Base-by-base conservation (phyloP, 202 grass and related monocot genomes). In the Carex sylvatica region DNA sequence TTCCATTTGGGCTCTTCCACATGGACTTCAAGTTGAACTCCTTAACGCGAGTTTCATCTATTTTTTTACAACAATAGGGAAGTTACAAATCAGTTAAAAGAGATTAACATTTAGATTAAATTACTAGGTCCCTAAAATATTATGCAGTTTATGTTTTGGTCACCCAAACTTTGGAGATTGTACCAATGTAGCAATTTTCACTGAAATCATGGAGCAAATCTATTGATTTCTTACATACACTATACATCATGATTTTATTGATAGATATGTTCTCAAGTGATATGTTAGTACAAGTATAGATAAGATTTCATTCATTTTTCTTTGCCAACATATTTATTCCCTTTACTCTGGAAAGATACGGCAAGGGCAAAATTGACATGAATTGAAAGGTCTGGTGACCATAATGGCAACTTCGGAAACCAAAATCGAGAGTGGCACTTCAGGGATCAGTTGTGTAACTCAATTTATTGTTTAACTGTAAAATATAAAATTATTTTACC, bases 1-100 rank as follows among this genome's bases (percentile, higher is more conserved):
- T 91, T 84, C 92, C 92, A 89, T 94, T 94, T 61, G 92, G 92
- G 83, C 89, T 94, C 84, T 83, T 91, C 89, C 92, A 94, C 83
- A 87, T 94, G 20, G 87, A 72, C 85, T 84, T 94, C 47, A 94
- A 87, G 78, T 91, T 89, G 22, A 94, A 94, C 65, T 91, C 92
- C 90, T 88, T 89, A 67, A 94, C 74, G 5, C 92, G 92, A 73
- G 84, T 77, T 89, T 94, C 92, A 87, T 94, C 92, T 94, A 82
- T 82, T 55, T 69, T n/a, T 52, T 54, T 54, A 66, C n/a, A 53
- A 82, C 14, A 69, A 54, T 30, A 38, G 15, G 14, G 15, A 66
- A 52, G 24, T 77, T 35, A 77, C n/a, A 55, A 55, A 77, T 20
- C 42, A 87, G 79, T 24, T 85, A 56, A 81, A 20, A 82, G 58